Conservation (phyloP, 2,329 filamentous ascomycete genomes). For the Paraconiothyrium brasiliense region DNA sequence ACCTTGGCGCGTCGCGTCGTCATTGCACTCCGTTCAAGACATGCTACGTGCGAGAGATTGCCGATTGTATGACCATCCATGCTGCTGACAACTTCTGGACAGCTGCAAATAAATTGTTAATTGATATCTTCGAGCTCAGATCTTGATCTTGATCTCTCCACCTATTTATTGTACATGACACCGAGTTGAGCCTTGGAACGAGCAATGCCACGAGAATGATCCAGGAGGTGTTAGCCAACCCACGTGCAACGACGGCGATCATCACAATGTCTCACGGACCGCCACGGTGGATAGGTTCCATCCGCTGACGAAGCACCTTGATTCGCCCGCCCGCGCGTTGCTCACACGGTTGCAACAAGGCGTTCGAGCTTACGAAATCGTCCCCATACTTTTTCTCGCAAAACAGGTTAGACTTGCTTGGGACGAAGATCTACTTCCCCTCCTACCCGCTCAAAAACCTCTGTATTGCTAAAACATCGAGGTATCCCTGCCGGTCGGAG, state of each 20-base stretch:
- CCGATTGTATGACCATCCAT: not conserved
- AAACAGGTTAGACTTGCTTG: slow-evolving; percentile 14
- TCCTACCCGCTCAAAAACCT: slow-evolving; percentile 7
- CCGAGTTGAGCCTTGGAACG: not conserved
- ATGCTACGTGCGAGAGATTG: not conserved
- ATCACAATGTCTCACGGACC: slow-evolving; percentile 16
- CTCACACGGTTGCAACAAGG: not conserved
- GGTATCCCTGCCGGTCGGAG: not conserved
- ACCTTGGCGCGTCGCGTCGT: slow-evolving; percentile 12
- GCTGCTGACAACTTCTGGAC: not conserved
- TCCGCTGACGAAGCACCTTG: not conserved
- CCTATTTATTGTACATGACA: not conserved
- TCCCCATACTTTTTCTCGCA: slow-evolving; percentile 11
- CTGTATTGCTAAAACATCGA: not conserved
- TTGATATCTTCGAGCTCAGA: not conserved
- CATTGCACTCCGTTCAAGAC: slow-evolving; percentile 2
- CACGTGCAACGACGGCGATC: slow-evolving; percentile 7
- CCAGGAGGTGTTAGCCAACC: not conserved
- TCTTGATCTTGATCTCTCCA: not conserved
- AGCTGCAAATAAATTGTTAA: not conserved
- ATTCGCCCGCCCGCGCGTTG: slow-evolving; percentile 7
- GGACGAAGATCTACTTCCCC: slow-evolving; percentile 1
- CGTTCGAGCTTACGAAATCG: slow-evolving; percentile 16
- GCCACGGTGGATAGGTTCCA: not conserved
- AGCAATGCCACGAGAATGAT: not conserved